These are phyloP conservation scores for Aspergillus calidoustus DNA, from an alignment of 2,329 filamentous ascomycete species.

Conservation along the genomic window DNA sequence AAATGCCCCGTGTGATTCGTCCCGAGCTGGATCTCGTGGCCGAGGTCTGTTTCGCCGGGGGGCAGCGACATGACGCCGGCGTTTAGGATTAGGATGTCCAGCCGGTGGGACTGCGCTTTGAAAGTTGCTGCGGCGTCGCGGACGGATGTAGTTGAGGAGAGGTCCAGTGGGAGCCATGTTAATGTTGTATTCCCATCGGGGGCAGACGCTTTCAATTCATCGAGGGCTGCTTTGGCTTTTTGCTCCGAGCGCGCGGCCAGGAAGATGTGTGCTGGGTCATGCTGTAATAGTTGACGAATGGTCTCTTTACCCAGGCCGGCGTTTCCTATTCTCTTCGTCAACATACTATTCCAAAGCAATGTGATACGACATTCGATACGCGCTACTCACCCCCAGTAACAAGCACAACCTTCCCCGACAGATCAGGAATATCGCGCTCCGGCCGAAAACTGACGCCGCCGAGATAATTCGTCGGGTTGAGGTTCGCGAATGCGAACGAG, in stretches of 20 bases:
- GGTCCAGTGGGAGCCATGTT: slow-evolving; percentile 4
- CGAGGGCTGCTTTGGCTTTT: slow-evolving; percentile 30
- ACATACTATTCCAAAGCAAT: not conserved
- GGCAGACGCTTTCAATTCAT: not conserved
- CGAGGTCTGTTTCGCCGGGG: slow-evolving; percentile 37
- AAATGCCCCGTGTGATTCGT: slow-evolving; percentile 48
- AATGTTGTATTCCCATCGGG: not conserved
- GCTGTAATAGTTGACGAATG: slow-evolving; percentile 47
- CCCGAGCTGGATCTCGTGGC: slow-evolving; percentile 45
- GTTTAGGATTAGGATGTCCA: slow-evolving; percentile 48
- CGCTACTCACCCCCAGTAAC: slow-evolving; percentile 40
- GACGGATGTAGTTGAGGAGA: slow-evolving; percentile 2
- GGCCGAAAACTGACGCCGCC: slow-evolving; percentile 22
- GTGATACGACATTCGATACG: not conserved
- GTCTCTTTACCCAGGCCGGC: slow-evolving; percentile 54
- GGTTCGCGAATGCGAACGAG: not conserved
- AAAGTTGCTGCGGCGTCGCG: not conserved
- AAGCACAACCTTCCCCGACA: slow-evolving; percentile 40
- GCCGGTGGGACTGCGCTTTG: not conserved
- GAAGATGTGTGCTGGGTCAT: slow-evolving; percentile 45
- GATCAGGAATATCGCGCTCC: slow-evolving; percentile 38
- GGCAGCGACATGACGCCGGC: slow-evolving; percentile 49
- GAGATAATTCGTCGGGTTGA: slow-evolving; percentile 10
- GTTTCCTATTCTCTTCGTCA: slow-evolving; percentile 38
- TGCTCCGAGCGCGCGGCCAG: slow-evolving; percentile 40